Conservation (phyloP, 1,284 basidiomycete species). For the Tilletia caries region DNA sequence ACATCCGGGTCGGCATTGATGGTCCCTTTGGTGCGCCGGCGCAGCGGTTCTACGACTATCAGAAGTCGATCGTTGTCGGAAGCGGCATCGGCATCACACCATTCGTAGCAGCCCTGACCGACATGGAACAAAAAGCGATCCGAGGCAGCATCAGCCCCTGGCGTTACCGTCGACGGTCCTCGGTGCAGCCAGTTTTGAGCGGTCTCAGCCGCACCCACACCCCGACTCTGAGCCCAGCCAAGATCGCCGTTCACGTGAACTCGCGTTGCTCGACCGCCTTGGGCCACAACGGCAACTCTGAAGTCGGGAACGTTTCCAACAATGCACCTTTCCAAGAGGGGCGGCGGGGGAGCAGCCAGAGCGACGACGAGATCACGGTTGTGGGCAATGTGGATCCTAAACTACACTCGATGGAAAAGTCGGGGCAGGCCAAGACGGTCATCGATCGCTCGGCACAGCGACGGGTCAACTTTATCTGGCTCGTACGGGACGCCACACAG, state of each 20-base stretch:
- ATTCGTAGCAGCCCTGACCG: conserved; percentile 16
- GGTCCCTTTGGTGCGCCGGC: conserved; percentile 22
- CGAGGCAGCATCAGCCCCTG: background rate
- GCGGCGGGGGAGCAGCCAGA: background rate
- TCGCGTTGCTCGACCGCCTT: background rate
- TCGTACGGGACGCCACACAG: conserved; percentile 15
- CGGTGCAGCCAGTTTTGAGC: background rate
- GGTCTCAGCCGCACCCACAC: background rate
- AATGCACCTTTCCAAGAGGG: background rate
- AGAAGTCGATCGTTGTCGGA: conserved; percentile 17
- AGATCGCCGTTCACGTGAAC: background rate
- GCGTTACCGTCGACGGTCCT: background rate
- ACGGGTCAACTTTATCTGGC: conserved; percentile 20
- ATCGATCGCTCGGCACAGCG: background rate
- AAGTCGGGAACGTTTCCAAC: background rate
- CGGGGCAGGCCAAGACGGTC: background rate
- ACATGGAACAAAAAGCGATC: conserved; percentile 14
- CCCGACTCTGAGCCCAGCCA: background rate
- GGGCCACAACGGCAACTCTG: background rate
- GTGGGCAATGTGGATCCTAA: background rate
- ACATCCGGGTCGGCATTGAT: conserved; percentile 16
- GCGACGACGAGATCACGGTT: background rate
- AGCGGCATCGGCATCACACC: conserved; percentile 21
- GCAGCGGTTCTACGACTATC: conserved; percentile 18
- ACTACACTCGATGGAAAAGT: background rate